phyloP scores from a whole-genome alignment of 1,284 basidiomycete species.

The Blastosporella zonata region DNA sequence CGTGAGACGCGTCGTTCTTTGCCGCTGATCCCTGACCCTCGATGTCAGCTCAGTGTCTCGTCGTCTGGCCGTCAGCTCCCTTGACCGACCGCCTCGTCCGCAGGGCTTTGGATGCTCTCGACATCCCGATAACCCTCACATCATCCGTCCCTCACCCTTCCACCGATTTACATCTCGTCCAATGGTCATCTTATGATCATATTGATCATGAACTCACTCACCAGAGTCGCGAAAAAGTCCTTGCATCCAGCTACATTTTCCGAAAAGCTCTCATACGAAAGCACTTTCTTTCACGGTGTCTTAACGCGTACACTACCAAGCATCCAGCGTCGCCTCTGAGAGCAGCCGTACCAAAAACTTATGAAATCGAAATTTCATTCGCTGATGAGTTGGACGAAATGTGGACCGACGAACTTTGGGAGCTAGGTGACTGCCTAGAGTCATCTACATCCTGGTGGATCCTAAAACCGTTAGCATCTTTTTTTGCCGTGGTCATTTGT shows the following conservation, averaged over 20 bases:
- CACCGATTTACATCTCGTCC: constrained; percentile 41
- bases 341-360: constrained; percentile 72
- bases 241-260: constrained; percentile 87
- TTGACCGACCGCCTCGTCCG: constrained; percentile 71
- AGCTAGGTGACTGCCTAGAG: constrained; percentile 69
- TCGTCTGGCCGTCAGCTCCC: constrained; percentile 78
- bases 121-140: constrained; percentile 29
- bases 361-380: constrained; percentile 87
- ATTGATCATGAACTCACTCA: constrained; percentile 76
- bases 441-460: constrained; percentile 77
- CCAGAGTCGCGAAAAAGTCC: constrained; percentile 41
- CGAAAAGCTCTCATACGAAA: constrained; percentile 94
- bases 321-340: constrained; percentile 54
- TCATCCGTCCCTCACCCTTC: constrained; percentile 18
- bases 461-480: constrained; percentile 71
- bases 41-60: constrained; percentile 39
- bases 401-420: constrained; percentile 92
- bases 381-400: constrained; percentile 96
- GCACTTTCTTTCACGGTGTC: constrained; percentile 83
- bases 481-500: not conserved
- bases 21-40: not conserved
- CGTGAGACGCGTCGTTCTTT: constrained; percentile 15
- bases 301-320: constrained; percentile 77
- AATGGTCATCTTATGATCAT: constrained; percentile 83
- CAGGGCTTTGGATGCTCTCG: constrained; percentile 50